Percentiles rank a stretch among this genome's conserved stretches.
phyloP scores from a whole-genome alignment of 306 rosid genomes.

The Begonia peltatifolia region DNA sequence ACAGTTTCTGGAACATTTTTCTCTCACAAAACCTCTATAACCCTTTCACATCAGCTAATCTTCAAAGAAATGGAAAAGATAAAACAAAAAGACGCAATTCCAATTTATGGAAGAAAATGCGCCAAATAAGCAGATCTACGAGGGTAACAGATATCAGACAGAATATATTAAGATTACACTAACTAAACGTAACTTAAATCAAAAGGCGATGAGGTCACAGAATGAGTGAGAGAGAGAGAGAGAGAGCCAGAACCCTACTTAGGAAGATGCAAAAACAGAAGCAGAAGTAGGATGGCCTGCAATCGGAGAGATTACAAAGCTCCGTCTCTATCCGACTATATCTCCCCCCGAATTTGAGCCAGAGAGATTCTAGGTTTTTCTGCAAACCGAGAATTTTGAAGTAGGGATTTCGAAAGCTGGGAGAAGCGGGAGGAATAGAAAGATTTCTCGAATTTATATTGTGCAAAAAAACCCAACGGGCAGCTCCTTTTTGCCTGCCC shows the following conservation, averaged over 20 bases:
- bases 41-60: no score
- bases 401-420: slow-evolving; percentile 13
- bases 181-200: neutral
- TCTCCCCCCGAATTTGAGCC: neutral
- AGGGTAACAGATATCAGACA: neutral
- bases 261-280: neutral
- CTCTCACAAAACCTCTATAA: no score
- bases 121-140: neutral
- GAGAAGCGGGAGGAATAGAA: slow-evolving; percentile 22
- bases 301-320: no score
- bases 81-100: neutral
- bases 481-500: no score
- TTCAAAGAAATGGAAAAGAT: neutral
- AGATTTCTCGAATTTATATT: no score
- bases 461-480: no score
- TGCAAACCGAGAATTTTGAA: neutral
- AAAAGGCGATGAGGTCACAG: neutral
- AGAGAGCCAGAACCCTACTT: slow-evolving; percentile 11
- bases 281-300: neutral
- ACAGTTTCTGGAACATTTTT: no score
- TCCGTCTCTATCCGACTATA: slow-evolving; percentile 3
- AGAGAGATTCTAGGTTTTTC: slow-evolving; percentile 1
- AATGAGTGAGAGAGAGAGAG: neutral
- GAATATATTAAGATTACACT: neutral
- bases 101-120: neutral